Percentiles rank a stretch among this genome's conserved stretches.
phyloP scores from a whole-genome alignment of 129 eudicot species.

The Lonicera japonica region DNA sequence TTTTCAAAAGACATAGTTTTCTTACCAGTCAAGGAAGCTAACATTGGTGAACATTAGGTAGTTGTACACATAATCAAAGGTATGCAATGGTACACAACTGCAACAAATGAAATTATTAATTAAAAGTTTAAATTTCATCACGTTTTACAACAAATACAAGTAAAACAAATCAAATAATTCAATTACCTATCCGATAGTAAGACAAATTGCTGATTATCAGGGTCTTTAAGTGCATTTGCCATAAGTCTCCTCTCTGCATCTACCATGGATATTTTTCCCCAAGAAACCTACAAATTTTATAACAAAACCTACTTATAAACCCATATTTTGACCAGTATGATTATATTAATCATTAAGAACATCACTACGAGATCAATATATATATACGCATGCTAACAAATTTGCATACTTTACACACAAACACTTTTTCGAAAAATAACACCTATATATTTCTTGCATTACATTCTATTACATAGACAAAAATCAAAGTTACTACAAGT shows the following conservation, averaged over 20 bases:
- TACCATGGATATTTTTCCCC: constrained; percentile 98
- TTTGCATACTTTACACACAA: too few relatives aligned
- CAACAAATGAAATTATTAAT: constrained; percentile 18
- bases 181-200: constrained; percentile 90
- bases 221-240: constrained; percentile 81
- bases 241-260: constrained; percentile 94
- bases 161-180: neutral
- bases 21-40: constrained; percentile 89
- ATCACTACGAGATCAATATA: too few relatives aligned
- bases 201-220: constrained; percentile 89
- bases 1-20: neutral
- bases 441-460: too few relatives aligned
- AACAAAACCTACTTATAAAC: neutral
- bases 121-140: too few relatives aligned
- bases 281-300: constrained; percentile 52
- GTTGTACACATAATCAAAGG: constrained; percentile 79
- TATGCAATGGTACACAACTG: constrained; percentile 84
- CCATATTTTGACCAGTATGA: neutral
- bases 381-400: too few relatives aligned
- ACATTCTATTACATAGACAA: too few relatives aligned
- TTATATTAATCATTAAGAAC: too few relatives aligned
- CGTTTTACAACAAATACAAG: neutral
- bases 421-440: too few relatives aligned
- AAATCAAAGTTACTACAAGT: too few relatives aligned
- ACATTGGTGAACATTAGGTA: constrained; percentile 87